Evolutionary conservation across 371 early-diverging fungal species (phyloP).

Genomic region (Mucor lusitanicus): DNA sequence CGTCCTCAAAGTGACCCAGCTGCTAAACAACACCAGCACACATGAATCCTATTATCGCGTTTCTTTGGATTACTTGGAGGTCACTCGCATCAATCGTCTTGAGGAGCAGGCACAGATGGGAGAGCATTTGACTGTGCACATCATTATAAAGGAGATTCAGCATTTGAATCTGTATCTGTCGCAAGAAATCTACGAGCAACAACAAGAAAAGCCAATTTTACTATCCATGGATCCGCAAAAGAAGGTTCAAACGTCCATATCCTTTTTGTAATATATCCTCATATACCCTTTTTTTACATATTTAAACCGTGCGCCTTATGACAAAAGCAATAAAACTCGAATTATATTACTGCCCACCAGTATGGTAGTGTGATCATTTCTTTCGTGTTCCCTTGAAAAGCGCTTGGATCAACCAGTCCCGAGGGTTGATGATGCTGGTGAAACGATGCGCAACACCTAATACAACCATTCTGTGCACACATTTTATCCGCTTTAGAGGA

Average conservation of each 20-base stretch:
- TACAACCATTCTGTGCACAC: no score
- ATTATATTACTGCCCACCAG: no score
- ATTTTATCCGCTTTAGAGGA: no score
- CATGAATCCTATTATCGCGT: not conserved
- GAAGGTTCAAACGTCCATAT: not conserved
- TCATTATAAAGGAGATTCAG: not conserved
- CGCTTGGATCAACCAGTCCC: not conserved
- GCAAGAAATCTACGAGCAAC: slow-evolving; percentile 1
- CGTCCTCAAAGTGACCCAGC: slow-evolving; percentile 2
- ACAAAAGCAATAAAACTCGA: not conserved
- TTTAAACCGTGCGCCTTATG: not conserved
- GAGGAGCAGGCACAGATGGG: not conserved
- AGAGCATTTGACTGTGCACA: not conserved
- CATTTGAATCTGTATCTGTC: not conserved
- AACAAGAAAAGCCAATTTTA: not conserved
- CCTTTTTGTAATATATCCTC: not conserved
- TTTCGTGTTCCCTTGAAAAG: not conserved
- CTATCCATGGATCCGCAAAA: slow-evolving; percentile 2
- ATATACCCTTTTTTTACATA: not conserved
- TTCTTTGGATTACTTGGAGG: not conserved
- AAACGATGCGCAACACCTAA: not conserved
- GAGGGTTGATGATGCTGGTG: not conserved
- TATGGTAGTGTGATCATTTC: not conserved
- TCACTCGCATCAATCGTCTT: not conserved
- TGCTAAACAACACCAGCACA: not conserved